These are phyloP conservation scores for Bipolaris gigantea DNA, from an alignment of 2,329 filamentous ascomycete genomes.

Conservation along the genomic window DNA sequence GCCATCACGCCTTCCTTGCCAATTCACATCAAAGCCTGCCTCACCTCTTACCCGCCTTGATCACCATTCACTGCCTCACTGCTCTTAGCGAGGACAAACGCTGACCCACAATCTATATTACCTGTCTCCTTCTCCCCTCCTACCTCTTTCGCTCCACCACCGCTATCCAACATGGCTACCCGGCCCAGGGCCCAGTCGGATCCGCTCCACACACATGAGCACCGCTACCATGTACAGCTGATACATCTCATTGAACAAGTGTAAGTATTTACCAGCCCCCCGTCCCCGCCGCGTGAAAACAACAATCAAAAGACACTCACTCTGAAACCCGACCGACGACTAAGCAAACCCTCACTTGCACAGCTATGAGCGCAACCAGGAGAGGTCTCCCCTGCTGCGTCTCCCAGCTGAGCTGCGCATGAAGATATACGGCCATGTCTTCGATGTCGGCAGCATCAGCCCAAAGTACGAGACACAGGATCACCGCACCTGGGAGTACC, in stretches of 20 bases:
- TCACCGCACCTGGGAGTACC: conserved; percentile 2
- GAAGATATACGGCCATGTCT: conserved; percentile 10
- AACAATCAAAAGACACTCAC: too few relatives aligned
- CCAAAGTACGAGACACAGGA: not conserved
- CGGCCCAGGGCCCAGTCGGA: not conserved
- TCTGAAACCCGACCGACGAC: too few relatives aligned
- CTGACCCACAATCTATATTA: not conserved
- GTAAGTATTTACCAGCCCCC: not conserved
- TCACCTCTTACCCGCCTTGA: not conserved
- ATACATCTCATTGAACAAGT: not conserved
- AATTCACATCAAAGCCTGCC: not conserved
- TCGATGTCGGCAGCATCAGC: not conserved
- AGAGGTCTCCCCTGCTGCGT: conserved; percentile 8
- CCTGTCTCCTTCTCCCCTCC: not conserved
- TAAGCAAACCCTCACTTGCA: too few relatives aligned
- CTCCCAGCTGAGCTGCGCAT: conserved; percentile 12
- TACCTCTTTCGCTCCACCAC: not conserved
- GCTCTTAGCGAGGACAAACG: not conserved
- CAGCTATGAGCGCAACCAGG: conserved; percentile 5
- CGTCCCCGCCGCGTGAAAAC: too few relatives aligned
- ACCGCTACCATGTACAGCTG: not conserved
- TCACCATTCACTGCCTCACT: conserved; percentile 3
- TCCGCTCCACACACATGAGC: not conserved
- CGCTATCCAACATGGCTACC: not conserved
- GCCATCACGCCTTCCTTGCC: not conserved